Conservation (phyloP, 2,329 filamentous ascomycete genomes). For the Hymenoscyphus fructigenus region DNA sequence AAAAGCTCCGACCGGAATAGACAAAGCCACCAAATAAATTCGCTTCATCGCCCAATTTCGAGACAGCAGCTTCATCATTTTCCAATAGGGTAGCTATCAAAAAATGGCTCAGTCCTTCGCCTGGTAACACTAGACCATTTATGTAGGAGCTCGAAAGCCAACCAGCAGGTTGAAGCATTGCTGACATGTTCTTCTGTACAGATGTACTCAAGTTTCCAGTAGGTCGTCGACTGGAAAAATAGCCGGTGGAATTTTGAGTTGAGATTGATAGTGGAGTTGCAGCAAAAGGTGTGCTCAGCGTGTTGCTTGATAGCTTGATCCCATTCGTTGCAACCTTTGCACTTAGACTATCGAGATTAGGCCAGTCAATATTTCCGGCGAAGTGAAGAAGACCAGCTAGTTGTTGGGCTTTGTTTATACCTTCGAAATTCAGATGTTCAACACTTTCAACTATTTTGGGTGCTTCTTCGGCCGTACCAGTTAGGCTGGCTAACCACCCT, state of each 20-base stretch:
- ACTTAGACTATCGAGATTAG: conserved; percentile 48
- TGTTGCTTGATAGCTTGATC: conserved; percentile 30
- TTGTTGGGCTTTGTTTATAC: conserved; percentile 56
- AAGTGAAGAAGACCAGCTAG: conserved; percentile 63
- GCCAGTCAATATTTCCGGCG: conserved; percentile 62
- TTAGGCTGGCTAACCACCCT: conserved; percentile 58
- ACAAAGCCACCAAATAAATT: conserved; percentile 65
- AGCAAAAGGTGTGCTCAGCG: conserved; percentile 26
- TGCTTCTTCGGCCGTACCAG: conserved; percentile 41
- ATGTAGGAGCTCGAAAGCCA: conserved; percentile 70
- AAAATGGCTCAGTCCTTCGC: conserved; percentile 61
- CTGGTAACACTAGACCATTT: conserved; percentile 63
- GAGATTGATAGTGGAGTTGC: conserved; percentile 34
- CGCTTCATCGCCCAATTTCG: conserved; percentile 57
- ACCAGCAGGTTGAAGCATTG: conserved; percentile 57
- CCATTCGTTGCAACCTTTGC: conserved; percentile 35
- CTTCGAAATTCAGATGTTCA: conserved; percentile 37
- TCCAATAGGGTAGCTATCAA: conserved; percentile 66
- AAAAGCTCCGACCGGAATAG: conserved; percentile 64
- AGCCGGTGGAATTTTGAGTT: conserved; percentile 33
- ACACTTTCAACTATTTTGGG: conserved; percentile 37
- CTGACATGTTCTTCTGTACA: conserved; percentile 47
- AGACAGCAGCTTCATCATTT: conserved; percentile 59
- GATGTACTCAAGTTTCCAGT: conserved; percentile 27
- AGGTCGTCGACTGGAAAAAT: conserved; percentile 34